Conservation (phyloP, 2,329 filamentous ascomycete species). For the Aspergillus glaucus region DNA sequence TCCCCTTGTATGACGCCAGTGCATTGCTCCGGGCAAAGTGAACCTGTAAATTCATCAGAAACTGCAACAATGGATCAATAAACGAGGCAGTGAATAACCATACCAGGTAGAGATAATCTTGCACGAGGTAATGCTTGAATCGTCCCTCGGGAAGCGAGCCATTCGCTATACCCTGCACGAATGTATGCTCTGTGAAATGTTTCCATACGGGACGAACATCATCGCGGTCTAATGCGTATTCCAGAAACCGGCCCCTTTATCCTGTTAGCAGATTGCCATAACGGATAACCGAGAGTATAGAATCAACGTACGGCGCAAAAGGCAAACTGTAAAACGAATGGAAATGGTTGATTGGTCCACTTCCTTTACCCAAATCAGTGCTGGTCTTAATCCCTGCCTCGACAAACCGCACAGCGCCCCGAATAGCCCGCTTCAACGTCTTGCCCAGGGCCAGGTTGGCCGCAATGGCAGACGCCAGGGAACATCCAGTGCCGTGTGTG, state of each 20-base stretch:
- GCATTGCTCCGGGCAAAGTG: slow-evolving; percentile 86
- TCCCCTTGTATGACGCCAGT: slow-evolving; percentile 77
- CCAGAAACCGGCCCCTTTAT: slow-evolving; percentile 64
- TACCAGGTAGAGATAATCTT: slow-evolving; percentile 87
- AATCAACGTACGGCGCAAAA: slow-evolving; percentile 47
- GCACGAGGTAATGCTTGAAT: slow-evolving; percentile 84
- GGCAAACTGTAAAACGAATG: slow-evolving; percentile 56
- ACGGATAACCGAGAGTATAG: not conserved
- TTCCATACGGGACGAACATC: slow-evolving; percentile 72
- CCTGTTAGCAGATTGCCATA: slow-evolving; percentile 20
- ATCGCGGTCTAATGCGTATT: slow-evolving; percentile 69
- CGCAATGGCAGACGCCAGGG: slow-evolving; percentile 70
- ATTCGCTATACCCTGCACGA: slow-evolving; percentile 69
- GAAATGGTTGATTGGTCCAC: slow-evolving; percentile 62
- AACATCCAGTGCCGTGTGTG: slow-evolving; percentile 93
- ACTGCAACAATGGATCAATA: slow-evolving; percentile 1
- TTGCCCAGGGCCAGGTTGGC: slow-evolving; percentile 53
- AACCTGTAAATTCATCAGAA: slow-evolving; percentile 43
- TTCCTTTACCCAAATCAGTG: slow-evolving; percentile 50
- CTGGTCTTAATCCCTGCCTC: slow-evolving; percentile 57
- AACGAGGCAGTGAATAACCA: slow-evolving; percentile 13
- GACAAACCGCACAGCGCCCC: slow-evolving; percentile 53
- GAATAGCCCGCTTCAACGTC: slow-evolving; percentile 46
- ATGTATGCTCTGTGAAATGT: slow-evolving; percentile 71
- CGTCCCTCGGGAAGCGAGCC: slow-evolving; percentile 67